A percentile compares a stretch with the other conserved stretches of the same genome.
phyloP scores from a whole-genome alignment of 768 basidiomycete species.

The Amanita subjunquillea region DNA sequence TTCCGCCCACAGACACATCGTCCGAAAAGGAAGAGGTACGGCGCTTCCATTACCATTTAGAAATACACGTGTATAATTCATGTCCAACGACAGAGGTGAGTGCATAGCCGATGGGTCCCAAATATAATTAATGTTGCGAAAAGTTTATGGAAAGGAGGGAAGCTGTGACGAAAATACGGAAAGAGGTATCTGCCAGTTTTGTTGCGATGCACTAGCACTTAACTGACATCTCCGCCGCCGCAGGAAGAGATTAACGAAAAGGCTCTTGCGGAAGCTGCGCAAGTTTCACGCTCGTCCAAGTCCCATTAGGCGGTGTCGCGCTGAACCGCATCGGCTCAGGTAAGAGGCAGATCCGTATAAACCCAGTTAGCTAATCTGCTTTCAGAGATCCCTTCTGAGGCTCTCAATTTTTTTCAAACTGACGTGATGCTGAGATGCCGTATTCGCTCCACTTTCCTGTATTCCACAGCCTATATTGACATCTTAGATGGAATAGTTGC shows the following conservation, averaged over 20 bases:
- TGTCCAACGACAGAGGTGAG: conserved; percentile 21
- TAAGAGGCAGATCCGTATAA: not conserved
- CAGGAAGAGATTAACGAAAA: conserved; percentile 30
- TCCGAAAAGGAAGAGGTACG: conserved; percentile 47
- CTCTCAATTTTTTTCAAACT: not conserved
- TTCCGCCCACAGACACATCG: conserved; percentile 41
- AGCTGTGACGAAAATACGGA: conserved; percentile 15
- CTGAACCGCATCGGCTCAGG: not conserved
- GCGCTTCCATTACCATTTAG: not conserved
- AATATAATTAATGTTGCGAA: conserved; percentile 1
- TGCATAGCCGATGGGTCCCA: conserved; percentile 2
- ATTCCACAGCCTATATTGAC: not conserved
- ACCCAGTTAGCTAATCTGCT: not conserved
- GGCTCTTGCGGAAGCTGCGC: conserved; percentile 30
- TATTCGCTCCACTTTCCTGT: not conserved
- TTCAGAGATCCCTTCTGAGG: not conserved
- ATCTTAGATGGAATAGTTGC: not conserved
- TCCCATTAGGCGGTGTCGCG: not conserved
- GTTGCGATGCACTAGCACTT: conserved; percentile 9
- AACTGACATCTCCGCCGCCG: conserved; percentile 2
- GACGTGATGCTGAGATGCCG: not conserved
- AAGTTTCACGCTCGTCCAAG: conserved; percentile 18
- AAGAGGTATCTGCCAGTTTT: conserved; percentile 14
- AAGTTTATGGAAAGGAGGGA: conserved; percentile 25
- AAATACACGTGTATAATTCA: conserved; percentile 6